A percentile compares a stretch with the other conserved stretches of the same genome.
Evolutionary conservation across 805 yeast species (phyloP).

Genomic region (Kluyveromyces lactis): DNA sequence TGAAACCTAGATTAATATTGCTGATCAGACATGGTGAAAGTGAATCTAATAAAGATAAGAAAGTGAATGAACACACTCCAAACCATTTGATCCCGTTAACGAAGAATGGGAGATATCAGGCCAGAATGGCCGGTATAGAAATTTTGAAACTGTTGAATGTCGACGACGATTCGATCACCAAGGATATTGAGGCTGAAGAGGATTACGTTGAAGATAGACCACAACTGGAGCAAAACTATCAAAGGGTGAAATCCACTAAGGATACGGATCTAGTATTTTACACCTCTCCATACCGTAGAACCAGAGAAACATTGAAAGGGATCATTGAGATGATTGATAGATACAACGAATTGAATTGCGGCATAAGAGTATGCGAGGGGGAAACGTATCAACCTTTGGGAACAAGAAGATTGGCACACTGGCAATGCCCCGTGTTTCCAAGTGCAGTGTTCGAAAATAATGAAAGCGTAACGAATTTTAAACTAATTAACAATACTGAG

Average conservation of each 20-base stretch:
- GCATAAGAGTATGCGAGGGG: slow-evolving; percentile 14
- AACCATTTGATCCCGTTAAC: slow-evolving; percentile 78
- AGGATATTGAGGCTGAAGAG: slow-evolving; percentile 16
- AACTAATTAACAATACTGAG: slow-evolving; percentile 15
- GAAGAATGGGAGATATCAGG: slow-evolving; percentile 57
- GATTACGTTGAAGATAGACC: slow-evolving; percentile 7
- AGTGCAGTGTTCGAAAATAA: slow-evolving; percentile 23
- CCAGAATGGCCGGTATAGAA: slow-evolving; percentile 50
- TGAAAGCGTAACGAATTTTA: slow-evolving; percentile 3
- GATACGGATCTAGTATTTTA: slow-evolving; percentile 62
- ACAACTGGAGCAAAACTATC: slow-evolving; percentile 14
- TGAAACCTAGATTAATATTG: slow-evolving; percentile 51
- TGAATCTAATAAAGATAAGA: slow-evolving; percentile 80
- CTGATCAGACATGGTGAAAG: slow-evolving; percentile 89
- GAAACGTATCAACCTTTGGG: slow-evolving; percentile 21
- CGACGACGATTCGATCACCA: slow-evolving; percentile 16
- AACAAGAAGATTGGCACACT: slow-evolving; percentile 21
- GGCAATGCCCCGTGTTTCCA: slow-evolving; percentile 21
- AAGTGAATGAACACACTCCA: slow-evolving; percentile 67
- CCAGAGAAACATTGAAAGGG: slow-evolving; percentile 75
- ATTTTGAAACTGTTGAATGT: slow-evolving; percentile 27
- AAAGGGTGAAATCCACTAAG: slow-evolving; percentile 31
- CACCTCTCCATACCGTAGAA: slow-evolving; percentile 80
- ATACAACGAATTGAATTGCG: slow-evolving; percentile 22
- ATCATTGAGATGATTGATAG: slow-evolving; percentile 48